Conservation (phyloP, 345 rosid genomes). For the Eutrema yunnanense region DNA sequence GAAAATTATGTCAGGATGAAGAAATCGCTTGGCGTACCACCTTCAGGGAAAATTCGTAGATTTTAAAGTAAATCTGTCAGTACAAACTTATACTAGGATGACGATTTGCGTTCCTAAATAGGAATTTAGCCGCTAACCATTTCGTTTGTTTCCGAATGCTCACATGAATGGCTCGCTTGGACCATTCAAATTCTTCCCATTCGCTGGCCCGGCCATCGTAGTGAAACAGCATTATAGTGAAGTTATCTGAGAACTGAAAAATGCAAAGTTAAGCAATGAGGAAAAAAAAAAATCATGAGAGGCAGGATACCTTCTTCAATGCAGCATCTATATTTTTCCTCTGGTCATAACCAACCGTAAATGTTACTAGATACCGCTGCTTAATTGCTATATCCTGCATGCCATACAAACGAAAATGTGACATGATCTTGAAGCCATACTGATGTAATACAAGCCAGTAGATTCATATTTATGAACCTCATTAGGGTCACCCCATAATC, state of each 20-base stretch:
- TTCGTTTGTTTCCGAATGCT: constrained; percentile 80
- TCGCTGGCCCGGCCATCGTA: constrained; percentile 78
- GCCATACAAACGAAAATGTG: background rate
- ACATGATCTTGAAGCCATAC: background rate
- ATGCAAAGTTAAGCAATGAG: background rate
- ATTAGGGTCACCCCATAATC: constrained; percentile 76
- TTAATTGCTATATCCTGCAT: constrained; percentile 64
- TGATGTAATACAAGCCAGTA: background rate
- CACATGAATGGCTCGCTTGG: constrained; percentile 86
- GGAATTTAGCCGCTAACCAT: constrained; percentile 49
- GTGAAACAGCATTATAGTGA: constrained; percentile 84
- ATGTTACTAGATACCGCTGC: constrained; percentile 77
- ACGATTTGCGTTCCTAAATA: background rate
- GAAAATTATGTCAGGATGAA: constrained; percentile 86
- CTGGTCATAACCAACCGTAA: constrained; percentile 84
- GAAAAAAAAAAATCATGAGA: background rate
- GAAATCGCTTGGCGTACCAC: constrained; percentile 98
- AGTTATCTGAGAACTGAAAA: constrained; percentile 87
- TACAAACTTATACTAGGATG: background rate
- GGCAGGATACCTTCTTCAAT: constrained; percentile 56
- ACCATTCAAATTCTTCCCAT: constrained; percentile 96
- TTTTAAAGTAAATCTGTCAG: background rate
- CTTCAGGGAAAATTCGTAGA: constrained; percentile 32
- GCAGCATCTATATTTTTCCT: constrained; percentile 77
- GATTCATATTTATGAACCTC: constrained; percentile 44